Conservation (phyloP, 1,284 basidiomycete species). For the Veloporphyrellus conicus region DNA sequence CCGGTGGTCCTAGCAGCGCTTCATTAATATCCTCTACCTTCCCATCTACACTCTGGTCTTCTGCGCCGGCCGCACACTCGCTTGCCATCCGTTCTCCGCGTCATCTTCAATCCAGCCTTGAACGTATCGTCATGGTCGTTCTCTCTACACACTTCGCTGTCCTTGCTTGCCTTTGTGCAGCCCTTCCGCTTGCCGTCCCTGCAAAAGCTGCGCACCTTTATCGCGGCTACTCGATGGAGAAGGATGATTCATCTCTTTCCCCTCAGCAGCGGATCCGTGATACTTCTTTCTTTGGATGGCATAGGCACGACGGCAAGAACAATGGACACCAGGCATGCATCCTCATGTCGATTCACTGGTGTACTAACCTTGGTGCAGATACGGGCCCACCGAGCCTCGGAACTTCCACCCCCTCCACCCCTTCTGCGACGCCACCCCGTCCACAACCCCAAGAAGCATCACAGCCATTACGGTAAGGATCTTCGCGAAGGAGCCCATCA, state of each 20-base stretch:
- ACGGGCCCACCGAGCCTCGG: not conserved
- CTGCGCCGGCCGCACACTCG: slow-evolving; percentile 21
- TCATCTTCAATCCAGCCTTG: too few relatives aligned
- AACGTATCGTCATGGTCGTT: too few relatives aligned
- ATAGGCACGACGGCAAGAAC: not conserved
- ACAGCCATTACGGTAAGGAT: not conserved
- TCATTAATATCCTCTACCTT: not conserved
- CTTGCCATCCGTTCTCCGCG: too few relatives aligned
- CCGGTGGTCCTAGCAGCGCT: slow-evolving; percentile 25
- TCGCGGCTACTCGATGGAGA: slow-evolving; percentile 6
- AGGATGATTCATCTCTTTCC: slow-evolving; percentile 3
- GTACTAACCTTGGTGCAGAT: not conserved
- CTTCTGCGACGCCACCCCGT: slow-evolving; percentile 11
- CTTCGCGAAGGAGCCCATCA: not conserved
- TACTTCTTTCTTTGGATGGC: not conserved
- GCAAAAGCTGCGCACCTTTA: slow-evolving; percentile 23
- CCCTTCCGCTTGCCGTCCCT: slow-evolving; percentile 13
- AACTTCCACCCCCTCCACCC: slow-evolving; percentile 19
- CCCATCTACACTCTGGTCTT: not conserved
- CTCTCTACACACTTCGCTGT: slow-evolving; percentile 15
- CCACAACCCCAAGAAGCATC: not conserved
- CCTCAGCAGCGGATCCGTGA: too few relatives aligned
- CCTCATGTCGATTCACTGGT: not conserved
- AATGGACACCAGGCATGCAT: slow-evolving; percentile 11
- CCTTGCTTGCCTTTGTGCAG: slow-evolving; percentile 24